Percentiles rank a stretch among this genome's conserved stretches.
Conservation (phyloP, 768 basidiomycete species). For the Calocera cornea region DNA sequence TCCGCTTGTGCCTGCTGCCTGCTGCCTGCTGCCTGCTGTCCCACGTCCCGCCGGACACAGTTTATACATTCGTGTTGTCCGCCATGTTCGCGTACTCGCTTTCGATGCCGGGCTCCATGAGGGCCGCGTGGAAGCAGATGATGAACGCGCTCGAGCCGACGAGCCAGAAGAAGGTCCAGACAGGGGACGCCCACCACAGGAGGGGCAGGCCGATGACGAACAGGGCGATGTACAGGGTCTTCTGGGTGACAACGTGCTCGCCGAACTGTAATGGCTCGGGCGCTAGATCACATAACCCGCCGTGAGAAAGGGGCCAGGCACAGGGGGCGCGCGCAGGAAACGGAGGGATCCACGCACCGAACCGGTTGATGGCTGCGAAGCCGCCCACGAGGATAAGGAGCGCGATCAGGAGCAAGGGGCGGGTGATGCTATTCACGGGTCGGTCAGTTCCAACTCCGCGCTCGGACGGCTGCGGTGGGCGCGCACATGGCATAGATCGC, state of each 20-base stretch:
- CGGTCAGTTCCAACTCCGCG: neutral
- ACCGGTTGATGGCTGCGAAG: slow-evolving; percentile 77
- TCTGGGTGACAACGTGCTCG: slow-evolving; percentile 72
- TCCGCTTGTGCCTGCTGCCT: neutral
- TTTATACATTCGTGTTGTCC: neutral
- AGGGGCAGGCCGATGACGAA: slow-evolving; percentile 88
- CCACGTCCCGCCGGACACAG: neutral
- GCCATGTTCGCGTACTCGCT: slow-evolving; percentile 60
- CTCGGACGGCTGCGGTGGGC: slow-evolving; percentile 4
- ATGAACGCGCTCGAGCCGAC: slow-evolving; percentile 75
- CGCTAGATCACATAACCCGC: slow-evolving; percentile 42
- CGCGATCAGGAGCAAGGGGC: slow-evolving; percentile 67
- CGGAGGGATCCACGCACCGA: slow-evolving; percentile 42
- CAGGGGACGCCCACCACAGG: slow-evolving; percentile 62
- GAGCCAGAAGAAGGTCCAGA: slow-evolving; percentile 86
- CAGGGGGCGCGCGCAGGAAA: neutral
- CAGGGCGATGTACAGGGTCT: slow-evolving; percentile 71
- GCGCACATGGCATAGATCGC: slow-evolving; percentile 50
- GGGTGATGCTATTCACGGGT: slow-evolving; percentile 50
- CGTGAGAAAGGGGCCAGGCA: neutral
- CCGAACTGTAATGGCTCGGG: slow-evolving; percentile 77
- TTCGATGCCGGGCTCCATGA: slow-evolving; percentile 92
- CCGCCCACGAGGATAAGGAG: slow-evolving; percentile 83
- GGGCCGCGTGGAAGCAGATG: slow-evolving; percentile 70
- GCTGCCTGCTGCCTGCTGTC: neutral